These are phyloP conservation scores for Neurospora sp. DNA, from an alignment of 495 filamentous ascomycete species.

Conservation along the genomic window DNA sequence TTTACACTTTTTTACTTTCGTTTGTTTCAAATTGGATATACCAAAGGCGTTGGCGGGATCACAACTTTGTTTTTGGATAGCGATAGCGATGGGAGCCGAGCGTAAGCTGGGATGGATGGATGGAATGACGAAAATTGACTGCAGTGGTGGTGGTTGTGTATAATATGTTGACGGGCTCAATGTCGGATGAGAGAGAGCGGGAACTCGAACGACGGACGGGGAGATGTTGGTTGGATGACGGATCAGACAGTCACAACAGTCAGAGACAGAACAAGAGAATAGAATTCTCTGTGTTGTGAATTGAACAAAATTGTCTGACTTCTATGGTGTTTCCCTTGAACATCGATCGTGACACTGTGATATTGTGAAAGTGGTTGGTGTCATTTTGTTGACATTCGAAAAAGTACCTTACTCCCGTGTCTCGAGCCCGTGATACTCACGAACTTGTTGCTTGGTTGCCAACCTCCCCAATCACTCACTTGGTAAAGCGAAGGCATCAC, in stretches of 20 bases:
- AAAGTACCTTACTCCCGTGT: background rate
- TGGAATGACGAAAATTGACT: background rate
- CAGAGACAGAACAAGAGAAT: background rate
- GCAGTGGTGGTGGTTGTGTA: constrained; percentile 12
- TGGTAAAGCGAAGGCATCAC: background rate
- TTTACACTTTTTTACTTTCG: constrained; percentile 7
- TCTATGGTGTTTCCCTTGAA: background rate
- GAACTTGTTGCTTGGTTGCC: background rate
- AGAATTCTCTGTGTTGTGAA: background rate
- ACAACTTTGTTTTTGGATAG: background rate
- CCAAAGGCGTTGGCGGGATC: constrained; percentile 18
- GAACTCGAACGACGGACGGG: too few species aligned
- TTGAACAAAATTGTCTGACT: background rate
- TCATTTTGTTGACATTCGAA: background rate
- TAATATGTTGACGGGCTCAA: constrained; percentile 7
- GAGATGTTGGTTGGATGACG: too few species aligned
- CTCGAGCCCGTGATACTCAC: background rate
- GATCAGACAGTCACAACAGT: background rate
- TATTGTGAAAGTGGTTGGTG: background rate
- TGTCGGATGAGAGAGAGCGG: too few species aligned
- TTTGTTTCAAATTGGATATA: constrained; percentile 11
- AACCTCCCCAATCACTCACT: background rate
- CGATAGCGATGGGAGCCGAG: background rate
- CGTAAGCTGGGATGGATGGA: background rate
- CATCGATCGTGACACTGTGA: background rate